Conservation (phyloP, 441 rosid genomes). For the Populus hybrid region DNA sequence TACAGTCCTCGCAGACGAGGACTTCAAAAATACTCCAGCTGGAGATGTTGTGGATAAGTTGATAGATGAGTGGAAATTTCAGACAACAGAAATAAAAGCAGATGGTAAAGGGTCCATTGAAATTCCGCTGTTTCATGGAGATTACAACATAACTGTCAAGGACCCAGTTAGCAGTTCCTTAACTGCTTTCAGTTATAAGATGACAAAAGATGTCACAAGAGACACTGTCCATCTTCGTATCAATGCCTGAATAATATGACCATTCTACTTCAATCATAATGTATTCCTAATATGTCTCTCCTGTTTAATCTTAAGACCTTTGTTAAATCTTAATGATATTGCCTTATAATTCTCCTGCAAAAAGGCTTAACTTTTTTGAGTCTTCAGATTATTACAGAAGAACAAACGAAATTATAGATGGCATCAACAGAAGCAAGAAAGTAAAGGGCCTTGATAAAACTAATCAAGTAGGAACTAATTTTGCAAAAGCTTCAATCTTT, state of each 20-base stretch:
- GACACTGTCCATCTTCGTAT: conserved; percentile 10
- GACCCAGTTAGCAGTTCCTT: conserved; percentile 32
- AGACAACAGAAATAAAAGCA: conserved; percentile 7
- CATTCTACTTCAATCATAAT: background rate
- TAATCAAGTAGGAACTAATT: background rate
- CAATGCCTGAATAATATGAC: background rate
- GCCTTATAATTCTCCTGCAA: background rate
- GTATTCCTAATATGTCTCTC: background rate
- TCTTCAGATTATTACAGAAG: background rate
- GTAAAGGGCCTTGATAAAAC: background rate
- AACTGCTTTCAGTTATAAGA: conserved; percentile 30
- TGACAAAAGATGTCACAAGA: conserved; percentile 21
- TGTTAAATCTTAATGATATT: background rate
- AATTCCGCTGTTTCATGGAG: conserved; percentile 53
- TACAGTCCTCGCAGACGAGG: conserved; percentile 48
- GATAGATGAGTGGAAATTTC: conserved; percentile 50
- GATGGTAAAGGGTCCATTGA: conserved; percentile 33
- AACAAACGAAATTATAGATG: background rate
- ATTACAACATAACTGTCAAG: conserved; percentile 37
- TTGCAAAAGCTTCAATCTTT: background rate
- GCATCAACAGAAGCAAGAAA: background rate
- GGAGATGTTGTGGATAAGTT: conserved; percentile 76
- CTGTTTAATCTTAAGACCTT: background rate
- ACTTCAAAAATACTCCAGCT: conserved; percentile 44
- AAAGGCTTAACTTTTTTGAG: background rate